A percentile compares a stretch with the other conserved stretches of the same genome.
Conservation (phyloP, 352 stramenopile genomes). For the Phytophthora boehmeriae region DNA sequence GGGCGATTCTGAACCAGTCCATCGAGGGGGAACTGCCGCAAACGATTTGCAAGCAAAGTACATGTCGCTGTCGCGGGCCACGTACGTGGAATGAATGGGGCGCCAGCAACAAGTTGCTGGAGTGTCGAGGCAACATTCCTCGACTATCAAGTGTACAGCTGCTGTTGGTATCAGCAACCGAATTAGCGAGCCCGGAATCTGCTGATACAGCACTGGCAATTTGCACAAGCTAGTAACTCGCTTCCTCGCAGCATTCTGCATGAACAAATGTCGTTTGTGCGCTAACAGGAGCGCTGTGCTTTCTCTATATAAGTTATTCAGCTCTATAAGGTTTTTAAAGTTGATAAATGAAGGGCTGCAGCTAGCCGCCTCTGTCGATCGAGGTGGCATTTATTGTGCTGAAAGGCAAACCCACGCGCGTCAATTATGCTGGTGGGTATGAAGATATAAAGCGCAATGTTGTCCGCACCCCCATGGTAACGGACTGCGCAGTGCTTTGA, state of each 20-base stretch:
- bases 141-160: no score
- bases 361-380: conserved; percentile 26
- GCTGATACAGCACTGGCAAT: no score
- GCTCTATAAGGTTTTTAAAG: conserved; percentile 20
- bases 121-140: no score
- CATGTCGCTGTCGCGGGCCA: neutral
- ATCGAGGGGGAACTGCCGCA: neutral
- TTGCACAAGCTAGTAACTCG: no score
- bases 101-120: neutral
- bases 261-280: conserved; percentile 3
- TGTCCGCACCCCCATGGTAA: neutral
- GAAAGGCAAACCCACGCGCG: conserved; percentile 13
- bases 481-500: conserved; percentile 16
- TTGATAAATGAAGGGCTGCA: conserved; percentile 30
- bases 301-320: conserved; percentile 7
- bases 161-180: no score
- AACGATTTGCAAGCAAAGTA: neutral
- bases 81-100: conserved; percentile 2
- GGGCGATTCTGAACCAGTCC: conserved; percentile 25
- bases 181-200: no score
- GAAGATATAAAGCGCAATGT: conserved; percentile 27
- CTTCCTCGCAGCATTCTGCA: no score
- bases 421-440: conserved; percentile 9
- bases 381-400: conserved; percentile 14
- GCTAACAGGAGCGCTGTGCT: conserved; percentile 13